Evolutionary conservation across 257 asterid genomes (phyloP).

Genomic region (Petunia axillaris): DNA sequence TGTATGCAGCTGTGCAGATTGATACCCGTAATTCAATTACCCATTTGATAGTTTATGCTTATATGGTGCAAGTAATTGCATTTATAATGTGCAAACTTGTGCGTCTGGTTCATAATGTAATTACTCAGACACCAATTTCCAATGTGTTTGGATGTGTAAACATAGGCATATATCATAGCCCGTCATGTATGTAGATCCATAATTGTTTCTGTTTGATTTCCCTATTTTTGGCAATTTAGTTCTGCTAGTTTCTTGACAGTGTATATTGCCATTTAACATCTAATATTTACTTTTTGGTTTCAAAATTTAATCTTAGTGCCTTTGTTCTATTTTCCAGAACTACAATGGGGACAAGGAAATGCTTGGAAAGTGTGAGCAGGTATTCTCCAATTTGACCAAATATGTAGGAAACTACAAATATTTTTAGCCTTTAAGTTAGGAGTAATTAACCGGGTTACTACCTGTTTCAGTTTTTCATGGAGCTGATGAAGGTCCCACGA

Average conservation of each 20-base stretch:
- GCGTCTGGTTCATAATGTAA: slow-evolving; percentile 2
- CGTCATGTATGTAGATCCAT: slow-evolving; percentile 10
- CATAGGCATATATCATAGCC: neutral
- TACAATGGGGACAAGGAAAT: slow-evolving; percentile 86
- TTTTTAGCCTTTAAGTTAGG: slow-evolving; percentile 2
- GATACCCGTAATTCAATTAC: neutral
- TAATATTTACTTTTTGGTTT: neutral
- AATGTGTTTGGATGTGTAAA: neutral
- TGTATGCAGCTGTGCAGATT: slow-evolving; percentile 7
- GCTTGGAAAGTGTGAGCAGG: slow-evolving; percentile 99
- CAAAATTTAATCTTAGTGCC: slow-evolving; percentile 23
- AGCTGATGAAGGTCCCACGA: slow-evolving; percentile 97
- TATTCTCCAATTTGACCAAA: slow-evolving; percentile 26
- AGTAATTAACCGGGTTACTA: slow-evolving; percentile 25
- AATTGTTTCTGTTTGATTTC: slow-evolving; percentile 10
- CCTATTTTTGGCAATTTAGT: neutral
- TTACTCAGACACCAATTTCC: neutral
- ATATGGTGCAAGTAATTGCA: slow-evolving; percentile 2
- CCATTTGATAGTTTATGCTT: neutral
- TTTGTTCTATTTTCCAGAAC: slow-evolving; percentile 59
- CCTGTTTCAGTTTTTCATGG: slow-evolving; percentile 83
- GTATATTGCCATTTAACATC: neutral
- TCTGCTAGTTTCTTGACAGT: slow-evolving; percentile 7
- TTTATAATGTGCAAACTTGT: neutral
- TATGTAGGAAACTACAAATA: neutral